phyloP scores from a whole-genome alignment of 2,329 filamentous ascomycete species.

The Epichloe aotearoae region DNA sequence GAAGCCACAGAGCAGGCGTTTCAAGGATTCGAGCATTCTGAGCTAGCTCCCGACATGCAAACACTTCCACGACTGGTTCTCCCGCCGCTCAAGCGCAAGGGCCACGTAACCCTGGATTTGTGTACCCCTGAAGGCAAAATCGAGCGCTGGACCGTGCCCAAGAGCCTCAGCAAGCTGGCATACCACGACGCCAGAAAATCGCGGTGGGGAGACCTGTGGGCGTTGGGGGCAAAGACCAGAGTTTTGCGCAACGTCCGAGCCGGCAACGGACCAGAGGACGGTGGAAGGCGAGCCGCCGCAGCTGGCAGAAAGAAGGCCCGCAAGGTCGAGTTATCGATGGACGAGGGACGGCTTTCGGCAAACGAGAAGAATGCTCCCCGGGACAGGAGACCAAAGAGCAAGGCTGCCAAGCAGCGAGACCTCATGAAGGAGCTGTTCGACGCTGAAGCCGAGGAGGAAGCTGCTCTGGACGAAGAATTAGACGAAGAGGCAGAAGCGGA shows the following conservation, averaged over 20 bases:
- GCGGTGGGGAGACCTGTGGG: constrained; percentile 89
- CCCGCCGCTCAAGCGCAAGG: constrained; percentile 72
- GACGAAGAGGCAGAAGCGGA: constrained; percentile 19
- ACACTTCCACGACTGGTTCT: constrained; percentile 67
- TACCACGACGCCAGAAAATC: constrained; percentile 90
- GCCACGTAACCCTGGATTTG: constrained; percentile 79
- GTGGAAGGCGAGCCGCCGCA: constrained; percentile 29
- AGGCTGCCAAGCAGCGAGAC: constrained; percentile 24
- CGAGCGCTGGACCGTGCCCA: constrained; percentile 88
- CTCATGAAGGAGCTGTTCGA: constrained; percentile 27
- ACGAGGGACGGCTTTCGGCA: constrained; percentile 23
- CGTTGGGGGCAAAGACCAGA: constrained; percentile 81
- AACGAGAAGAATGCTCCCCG: constrained; percentile 23
- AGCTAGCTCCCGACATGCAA: constrained; percentile 39
- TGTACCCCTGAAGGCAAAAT: constrained; percentile 77
- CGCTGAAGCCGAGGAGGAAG: constrained; percentile 20
- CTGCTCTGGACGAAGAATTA: constrained; percentile 18
- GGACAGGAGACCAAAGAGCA: constrained; percentile 28
- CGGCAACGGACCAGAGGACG: constrained; percentile 36
- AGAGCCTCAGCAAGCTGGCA: constrained; percentile 64
- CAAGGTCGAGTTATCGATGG: constrained; percentile 24
- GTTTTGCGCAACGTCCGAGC: constrained; percentile 47
- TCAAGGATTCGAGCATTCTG: constrained; percentile 49
- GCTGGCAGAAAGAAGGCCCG: constrained; percentile 22
- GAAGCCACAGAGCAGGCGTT: constrained; percentile 55